Evolutionary conservation across 805 yeast genomes (phyloP).

Genomic region (Candida methanosorbosa): DNA sequence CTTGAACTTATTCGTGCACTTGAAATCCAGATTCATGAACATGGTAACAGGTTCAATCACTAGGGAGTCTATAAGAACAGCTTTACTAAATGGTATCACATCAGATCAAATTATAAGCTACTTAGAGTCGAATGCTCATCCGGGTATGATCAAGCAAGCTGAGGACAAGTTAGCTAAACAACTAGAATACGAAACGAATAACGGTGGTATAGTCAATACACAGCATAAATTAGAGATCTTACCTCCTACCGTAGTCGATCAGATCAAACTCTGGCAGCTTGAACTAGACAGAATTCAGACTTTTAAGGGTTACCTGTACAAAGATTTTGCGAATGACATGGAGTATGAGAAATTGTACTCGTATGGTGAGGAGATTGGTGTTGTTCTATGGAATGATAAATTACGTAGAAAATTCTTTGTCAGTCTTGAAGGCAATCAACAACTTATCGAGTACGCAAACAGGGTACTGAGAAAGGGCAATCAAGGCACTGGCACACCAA

Average conservation of each 20-base stretch:
- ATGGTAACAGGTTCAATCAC: conserved; percentile 92
- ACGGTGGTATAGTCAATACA: conserved; percentile 28
- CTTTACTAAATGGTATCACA: conserved; percentile 81
- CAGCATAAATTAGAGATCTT: conserved; percentile 52
- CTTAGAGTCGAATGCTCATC: conserved; percentile 86
- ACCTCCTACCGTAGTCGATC: conserved; percentile 97
- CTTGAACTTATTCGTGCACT: conserved; percentile 76
- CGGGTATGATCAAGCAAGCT: conserved; percentile 74
- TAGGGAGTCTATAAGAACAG: conserved; percentile 82
- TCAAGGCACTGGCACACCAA: background rate
- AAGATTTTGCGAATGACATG: conserved; percentile 69
- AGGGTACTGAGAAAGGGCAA: conserved; percentile 39
- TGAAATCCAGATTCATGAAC: conserved; percentile 78
- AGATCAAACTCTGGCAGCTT: conserved; percentile 90
- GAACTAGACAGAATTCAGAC: conserved; percentile 89
- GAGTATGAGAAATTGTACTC: conserved; percentile 67
- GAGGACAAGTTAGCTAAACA: conserved; percentile 62
- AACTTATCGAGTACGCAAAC: conserved; percentile 85
- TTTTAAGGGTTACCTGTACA: conserved; percentile 78
- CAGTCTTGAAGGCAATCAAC: conserved; percentile 76
- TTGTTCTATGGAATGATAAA: conserved; percentile 78
- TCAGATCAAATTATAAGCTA: conserved; percentile 92
- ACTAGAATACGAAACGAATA: conserved; percentile 50
- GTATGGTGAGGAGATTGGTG: conserved; percentile 90
- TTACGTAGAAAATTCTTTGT: conserved; percentile 71